Evolutionary conservation across 805 yeast species (phyloP).

Genomic region (Grigorovia humatica): DNA sequence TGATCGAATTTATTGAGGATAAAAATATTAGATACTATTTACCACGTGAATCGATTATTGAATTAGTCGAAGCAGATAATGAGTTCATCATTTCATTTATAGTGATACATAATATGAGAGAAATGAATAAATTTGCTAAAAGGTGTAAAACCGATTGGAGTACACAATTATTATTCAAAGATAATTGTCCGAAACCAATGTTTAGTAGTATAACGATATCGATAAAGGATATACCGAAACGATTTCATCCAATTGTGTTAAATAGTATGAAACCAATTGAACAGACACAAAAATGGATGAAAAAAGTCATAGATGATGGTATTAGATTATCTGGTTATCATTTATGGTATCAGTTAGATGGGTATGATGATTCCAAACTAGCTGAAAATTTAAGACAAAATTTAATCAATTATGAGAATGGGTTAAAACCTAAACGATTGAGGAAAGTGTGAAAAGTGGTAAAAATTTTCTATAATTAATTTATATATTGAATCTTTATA

Average conservation of each 20-base stretch:
- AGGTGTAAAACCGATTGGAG: slow-evolving; percentile 9
- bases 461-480: background rate
- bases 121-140: slow-evolving; percentile 16
- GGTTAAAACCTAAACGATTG: slow-evolving; percentile 29
- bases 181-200: slow-evolving; percentile 32
- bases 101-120: slow-evolving; percentile 24
- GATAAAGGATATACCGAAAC: slow-evolving; percentile 52
- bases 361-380: slow-evolving; percentile 52
- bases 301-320: slow-evolving; percentile 47
- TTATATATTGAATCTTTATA: slow-evolving; percentile 24
- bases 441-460: slow-evolving; percentile 14
- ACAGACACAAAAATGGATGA: slow-evolving; percentile 53
- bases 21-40: slow-evolving; percentile 61
- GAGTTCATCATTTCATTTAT: slow-evolving; percentile 27
- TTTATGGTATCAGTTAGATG: slow-evolving; percentile 80
- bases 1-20: slow-evolving; percentile 78
- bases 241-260: slow-evolving; percentile 51
- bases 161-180: slow-evolving; percentile 18
- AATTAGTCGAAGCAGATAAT: slow-evolving; percentile 29
- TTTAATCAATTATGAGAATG: slow-evolving; percentile 43
- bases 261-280: slow-evolving; percentile 54
- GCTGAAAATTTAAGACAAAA: slow-evolving; percentile 56
- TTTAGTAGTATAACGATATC: slow-evolving; percentile 58
- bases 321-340: slow-evolving; percentile 48
- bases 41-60: slow-evolving; percentile 71